Conservation (phyloP, 306 rosid genomes). For the Begonia fuchsioides region DNA sequence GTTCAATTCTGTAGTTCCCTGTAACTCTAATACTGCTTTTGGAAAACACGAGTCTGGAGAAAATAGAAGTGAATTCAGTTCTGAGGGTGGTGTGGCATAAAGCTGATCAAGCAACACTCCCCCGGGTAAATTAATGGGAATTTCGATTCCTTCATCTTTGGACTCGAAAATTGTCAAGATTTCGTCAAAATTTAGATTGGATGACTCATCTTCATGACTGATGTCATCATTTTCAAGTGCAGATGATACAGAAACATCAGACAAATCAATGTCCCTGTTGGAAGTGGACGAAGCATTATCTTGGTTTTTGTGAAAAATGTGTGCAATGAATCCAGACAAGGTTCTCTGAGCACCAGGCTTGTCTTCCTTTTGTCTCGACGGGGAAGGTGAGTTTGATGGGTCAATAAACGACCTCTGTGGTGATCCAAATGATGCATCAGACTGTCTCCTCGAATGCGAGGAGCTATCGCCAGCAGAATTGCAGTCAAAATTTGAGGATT, state of each 20-base stretch:
- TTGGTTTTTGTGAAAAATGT: constrained; percentile 45
- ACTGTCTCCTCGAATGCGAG: constrained; percentile 5
- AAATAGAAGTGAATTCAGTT: constrained; percentile 53
- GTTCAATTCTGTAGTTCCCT: constrained; percentile 59
- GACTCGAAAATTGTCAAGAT: constrained; percentile 33
- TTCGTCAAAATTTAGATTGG: constrained; percentile 52
- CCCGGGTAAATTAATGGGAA: constrained; percentile 64
- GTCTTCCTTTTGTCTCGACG: constrained; percentile 50
- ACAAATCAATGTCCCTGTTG: constrained; percentile 24
- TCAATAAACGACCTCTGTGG: constrained; percentile 24
- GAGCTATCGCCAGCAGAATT: constrained; percentile 7
- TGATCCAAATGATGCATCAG: constrained; percentile 19
- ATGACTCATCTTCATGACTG: constrained; percentile 41
- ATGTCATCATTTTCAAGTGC: constrained; percentile 25
- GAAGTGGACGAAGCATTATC: constrained; percentile 27
- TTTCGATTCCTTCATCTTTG: constrained; percentile 48
- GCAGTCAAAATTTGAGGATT: constrained; percentile 22
- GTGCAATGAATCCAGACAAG: constrained; percentile 58
- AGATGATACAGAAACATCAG: constrained; percentile 32
- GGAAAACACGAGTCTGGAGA: constrained; percentile 44
- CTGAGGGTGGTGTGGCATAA: constrained; percentile 48
- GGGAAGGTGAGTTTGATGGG: constrained; percentile 36
- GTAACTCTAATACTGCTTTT: constrained; percentile 42
- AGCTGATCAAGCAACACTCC: constrained; percentile 74
- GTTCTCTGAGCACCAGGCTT: constrained; percentile 37